phyloP scores from a whole-genome alignment of 257 asterid genomes.

The Solanum okadae region DNA sequence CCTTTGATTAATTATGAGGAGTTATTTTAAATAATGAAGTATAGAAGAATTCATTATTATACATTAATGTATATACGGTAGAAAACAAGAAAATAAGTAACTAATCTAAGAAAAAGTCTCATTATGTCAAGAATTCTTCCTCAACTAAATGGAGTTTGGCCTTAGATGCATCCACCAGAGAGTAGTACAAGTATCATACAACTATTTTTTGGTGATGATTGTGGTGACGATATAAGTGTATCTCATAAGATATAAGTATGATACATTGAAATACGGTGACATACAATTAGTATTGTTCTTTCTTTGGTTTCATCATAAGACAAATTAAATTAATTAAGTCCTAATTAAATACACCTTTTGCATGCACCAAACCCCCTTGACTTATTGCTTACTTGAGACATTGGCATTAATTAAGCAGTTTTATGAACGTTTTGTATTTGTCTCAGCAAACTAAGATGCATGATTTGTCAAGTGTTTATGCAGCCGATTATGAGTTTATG shows the following conservation, averaged over 20 bases:
- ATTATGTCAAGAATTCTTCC: background rate
- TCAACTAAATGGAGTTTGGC: background rate
- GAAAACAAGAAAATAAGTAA: background rate
- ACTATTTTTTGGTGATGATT: no score
- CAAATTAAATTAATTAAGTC: background rate
- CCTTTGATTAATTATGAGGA: no score
- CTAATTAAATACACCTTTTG: background rate
- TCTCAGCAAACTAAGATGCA: no score
- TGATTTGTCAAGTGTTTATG: no score
- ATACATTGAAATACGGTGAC: background rate
- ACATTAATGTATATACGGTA: background rate
- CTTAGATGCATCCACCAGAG: background rate
- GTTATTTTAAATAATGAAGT: background rate
- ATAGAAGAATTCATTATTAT: no score
- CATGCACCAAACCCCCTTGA: background rate
- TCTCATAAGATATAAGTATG: background rate
- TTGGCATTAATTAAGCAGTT: no score
- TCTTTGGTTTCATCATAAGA: background rate
- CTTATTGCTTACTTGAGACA: background rate
- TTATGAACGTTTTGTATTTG: no score
- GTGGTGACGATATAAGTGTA: background rate
- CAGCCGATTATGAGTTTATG: no score
- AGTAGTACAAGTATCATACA: background rate
- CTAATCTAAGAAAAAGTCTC: background rate
- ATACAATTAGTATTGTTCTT: background rate